Evolutionary conservation across 1,139 yeast species (phyloP).

Genomic region (Taphrina communis): DNA sequence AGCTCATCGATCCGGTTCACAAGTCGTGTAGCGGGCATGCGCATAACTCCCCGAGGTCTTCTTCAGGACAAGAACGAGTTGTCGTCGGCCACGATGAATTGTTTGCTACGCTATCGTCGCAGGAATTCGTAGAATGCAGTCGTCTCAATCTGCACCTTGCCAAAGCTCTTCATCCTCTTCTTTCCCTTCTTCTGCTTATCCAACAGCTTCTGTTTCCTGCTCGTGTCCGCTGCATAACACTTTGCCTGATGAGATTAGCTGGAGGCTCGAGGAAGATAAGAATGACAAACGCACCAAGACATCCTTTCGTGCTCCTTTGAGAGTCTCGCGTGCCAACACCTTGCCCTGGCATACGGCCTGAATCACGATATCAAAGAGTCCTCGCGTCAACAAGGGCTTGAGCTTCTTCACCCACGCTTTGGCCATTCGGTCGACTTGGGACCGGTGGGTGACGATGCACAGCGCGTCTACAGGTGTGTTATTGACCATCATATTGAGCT

Average conservation of each 20-base stretch:
- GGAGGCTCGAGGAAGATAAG: background rate
- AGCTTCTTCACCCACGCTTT: constrained; percentile 81
- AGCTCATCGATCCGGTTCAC: too few relatives aligned
- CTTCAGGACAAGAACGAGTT: too few relatives aligned
- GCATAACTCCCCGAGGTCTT: too few relatives aligned
- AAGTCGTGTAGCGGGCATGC: too few relatives aligned
- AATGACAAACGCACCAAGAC: constrained; percentile 55
- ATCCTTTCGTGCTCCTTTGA: constrained; percentile 90
- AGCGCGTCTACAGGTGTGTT: constrained; percentile 91
- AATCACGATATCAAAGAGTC: constrained; percentile 87
- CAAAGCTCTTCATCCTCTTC: constrained; percentile 78
- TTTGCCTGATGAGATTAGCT: constrained; percentile 56
- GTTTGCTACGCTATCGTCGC: constrained; percentile 2
- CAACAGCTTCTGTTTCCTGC: constrained; percentile 84
- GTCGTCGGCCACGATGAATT: too few relatives aligned
- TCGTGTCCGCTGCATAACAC: constrained; percentile 90
- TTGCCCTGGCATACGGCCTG: constrained; percentile 88
- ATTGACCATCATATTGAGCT: constrained; percentile 85
- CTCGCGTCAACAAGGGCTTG: constrained; percentile 76
- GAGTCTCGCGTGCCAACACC: constrained; percentile 88
- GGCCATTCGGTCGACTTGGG: constrained; percentile 75
- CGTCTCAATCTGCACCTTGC: constrained; percentile 59
- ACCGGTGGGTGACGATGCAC: constrained; percentile 83
- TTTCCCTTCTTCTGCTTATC: constrained; percentile 94
- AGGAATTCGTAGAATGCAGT: constrained; percentile 38